A percentile compares a stretch with the other conserved stretches of the same genome.
Evolutionary conservation across 2,329 filamentous ascomycete species (phyloP).

Genomic region (Colletotrichum godetiae): DNA sequence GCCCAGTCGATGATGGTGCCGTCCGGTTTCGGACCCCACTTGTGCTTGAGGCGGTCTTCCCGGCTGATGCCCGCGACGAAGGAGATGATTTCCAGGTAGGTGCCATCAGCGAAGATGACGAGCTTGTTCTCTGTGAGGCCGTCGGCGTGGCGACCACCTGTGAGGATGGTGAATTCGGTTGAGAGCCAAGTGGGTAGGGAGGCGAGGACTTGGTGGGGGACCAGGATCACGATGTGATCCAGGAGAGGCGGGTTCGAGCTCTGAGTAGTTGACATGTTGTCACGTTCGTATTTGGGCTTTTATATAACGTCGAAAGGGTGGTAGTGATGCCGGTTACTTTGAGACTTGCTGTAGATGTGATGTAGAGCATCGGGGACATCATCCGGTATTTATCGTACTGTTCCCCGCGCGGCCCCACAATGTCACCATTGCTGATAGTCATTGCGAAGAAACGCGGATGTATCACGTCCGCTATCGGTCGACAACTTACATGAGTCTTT

Average conservation of each 20-base stretch:
- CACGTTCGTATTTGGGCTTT: too few species aligned
- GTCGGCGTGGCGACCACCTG: slow-evolving; percentile 72
- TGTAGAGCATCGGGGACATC: background rate
- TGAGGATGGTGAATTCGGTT: slow-evolving; percentile 66
- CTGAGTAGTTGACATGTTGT: slow-evolving; percentile 18
- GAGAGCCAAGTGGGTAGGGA: slow-evolving; percentile 62
- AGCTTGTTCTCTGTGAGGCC: slow-evolving; percentile 71
- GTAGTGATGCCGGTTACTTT: background rate
- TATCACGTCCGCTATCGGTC: slow-evolving; percentile 21
- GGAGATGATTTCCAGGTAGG: slow-evolving; percentile 75
- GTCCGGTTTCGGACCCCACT: slow-evolving; percentile 66
- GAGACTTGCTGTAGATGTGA: background rate
- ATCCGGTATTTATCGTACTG: slow-evolving; percentile 12
- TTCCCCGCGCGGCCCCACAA: slow-evolving; percentile 35
- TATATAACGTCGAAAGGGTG: too few species aligned
- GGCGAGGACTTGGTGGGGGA: slow-evolving; percentile 61
- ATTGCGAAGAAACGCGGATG: slow-evolving; percentile 17
- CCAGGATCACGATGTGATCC: slow-evolving; percentile 74
- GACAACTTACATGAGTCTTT: background rate
- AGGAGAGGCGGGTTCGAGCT: slow-evolving; percentile 48
- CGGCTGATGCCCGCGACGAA: slow-evolving; percentile 54
- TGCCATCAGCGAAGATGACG: slow-evolving; percentile 71
- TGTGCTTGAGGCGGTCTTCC: slow-evolving; percentile 60
- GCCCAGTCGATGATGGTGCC: slow-evolving; percentile 71
- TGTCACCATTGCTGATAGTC: slow-evolving; percentile 26